These are phyloP conservation scores for Epipyxis sp. DNA, from an alignment of 108 stramenopile genomes.

Conservation along the genomic window DNA sequence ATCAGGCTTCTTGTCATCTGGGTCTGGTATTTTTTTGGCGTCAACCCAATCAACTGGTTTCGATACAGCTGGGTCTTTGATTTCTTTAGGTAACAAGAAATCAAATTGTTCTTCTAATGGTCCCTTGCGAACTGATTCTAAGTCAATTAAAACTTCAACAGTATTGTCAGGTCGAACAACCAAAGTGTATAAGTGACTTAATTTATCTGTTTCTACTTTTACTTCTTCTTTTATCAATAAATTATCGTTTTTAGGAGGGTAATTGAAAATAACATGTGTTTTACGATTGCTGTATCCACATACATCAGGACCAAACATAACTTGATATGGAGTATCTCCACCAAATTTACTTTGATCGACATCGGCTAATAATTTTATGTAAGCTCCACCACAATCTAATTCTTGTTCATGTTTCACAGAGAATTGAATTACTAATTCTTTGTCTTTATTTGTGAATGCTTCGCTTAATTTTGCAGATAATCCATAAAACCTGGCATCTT, in stretches of 20 bases:
- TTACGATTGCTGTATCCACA: conserved; percentile 85
- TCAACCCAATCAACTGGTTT: conserved; percentile 70
- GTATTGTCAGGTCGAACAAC: conserved; percentile 88
- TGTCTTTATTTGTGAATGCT: conserved; percentile 73
- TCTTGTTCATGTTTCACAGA: conserved; percentile 95
- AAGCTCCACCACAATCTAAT: conserved; percentile 96
- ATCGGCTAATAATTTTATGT: conserved; percentile 78
- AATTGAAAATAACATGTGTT: conserved; percentile 96
- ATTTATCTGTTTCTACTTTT: conserved; percentile 72
- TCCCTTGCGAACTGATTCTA: conserved; percentile 82
- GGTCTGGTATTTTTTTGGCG: conserved; percentile 83
- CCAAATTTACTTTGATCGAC: conserved; percentile 71
- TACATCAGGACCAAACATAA: conserved; percentile 99
- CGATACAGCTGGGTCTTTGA: conserved; percentile 87
- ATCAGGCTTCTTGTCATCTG: conserved; percentile 91
- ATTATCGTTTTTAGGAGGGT: conserved; percentile 73
- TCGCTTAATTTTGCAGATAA: conserved; percentile 76
- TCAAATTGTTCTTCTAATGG: conserved; percentile 91
- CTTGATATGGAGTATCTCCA: conserved; percentile 90
- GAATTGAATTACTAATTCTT: conserved; percentile 92
- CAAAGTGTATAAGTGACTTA: conserved; percentile 95
- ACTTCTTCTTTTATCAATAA: conserved; percentile 91
- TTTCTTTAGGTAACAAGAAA: conserved; percentile 79
- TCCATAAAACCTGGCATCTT: conserved; percentile 83
- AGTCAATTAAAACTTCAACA: conserved; percentile 94